Conservation (phyloP, 2,329 filamentous ascomycete genomes). For the Intubia oerlemansii region DNA sequence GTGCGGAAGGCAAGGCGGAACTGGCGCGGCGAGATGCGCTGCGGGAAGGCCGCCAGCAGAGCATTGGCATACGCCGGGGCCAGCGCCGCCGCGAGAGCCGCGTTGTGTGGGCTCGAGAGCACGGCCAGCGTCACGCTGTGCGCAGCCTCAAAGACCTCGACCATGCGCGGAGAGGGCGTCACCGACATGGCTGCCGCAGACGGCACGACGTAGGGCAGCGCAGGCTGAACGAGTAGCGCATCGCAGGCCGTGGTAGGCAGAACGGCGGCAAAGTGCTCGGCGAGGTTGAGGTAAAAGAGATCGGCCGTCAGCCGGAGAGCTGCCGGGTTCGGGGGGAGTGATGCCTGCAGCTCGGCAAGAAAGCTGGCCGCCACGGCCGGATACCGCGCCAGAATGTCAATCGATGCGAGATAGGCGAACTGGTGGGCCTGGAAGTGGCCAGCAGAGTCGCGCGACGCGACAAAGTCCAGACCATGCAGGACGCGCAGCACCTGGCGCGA, state of each 20-base stretch:
- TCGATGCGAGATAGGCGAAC: slow-evolving; percentile 62
- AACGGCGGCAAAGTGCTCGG: slow-evolving; percentile 60
- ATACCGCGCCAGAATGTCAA: slow-evolving; percentile 63
- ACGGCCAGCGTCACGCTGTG: slow-evolving; percentile 67
- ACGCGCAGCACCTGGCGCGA: slow-evolving; percentile 52
- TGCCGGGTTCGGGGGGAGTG: slow-evolving; percentile 28
- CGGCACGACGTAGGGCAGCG: slow-evolving; percentile 47
- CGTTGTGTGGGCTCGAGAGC: slow-evolving; percentile 60
- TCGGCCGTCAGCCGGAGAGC: slow-evolving; percentile 36
- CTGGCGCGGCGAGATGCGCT: slow-evolving; percentile 59
- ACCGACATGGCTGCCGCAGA: slow-evolving; percentile 7
- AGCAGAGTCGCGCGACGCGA: slow-evolving; percentile 53
- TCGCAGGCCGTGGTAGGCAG: slow-evolving; percentile 48
- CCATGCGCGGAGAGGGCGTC: slow-evolving; percentile 20
- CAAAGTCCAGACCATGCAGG: slow-evolving; percentile 61
- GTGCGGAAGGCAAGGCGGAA: slow-evolving; percentile 80
- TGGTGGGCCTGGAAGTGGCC: slow-evolving; percentile 63
- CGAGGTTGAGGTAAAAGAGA: slow-evolving; percentile 71
- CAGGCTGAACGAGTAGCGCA: slow-evolving; percentile 49
- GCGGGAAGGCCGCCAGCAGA: slow-evolving; percentile 60
- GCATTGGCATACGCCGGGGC: slow-evolving; percentile 70
- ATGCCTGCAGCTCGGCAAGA: slow-evolving; percentile 23
- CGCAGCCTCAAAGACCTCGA: slow-evolving; percentile 63
- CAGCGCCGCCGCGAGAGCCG: slow-evolving; percentile 45
- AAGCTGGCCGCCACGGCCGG: slow-evolving; percentile 44